Percentiles rank a stretch among this genome's conserved stretches.
These are phyloP conservation scores for Scutellaria minor DNA, from an alignment of 257 asterid genomes.

Conservation along the genomic window DNA sequence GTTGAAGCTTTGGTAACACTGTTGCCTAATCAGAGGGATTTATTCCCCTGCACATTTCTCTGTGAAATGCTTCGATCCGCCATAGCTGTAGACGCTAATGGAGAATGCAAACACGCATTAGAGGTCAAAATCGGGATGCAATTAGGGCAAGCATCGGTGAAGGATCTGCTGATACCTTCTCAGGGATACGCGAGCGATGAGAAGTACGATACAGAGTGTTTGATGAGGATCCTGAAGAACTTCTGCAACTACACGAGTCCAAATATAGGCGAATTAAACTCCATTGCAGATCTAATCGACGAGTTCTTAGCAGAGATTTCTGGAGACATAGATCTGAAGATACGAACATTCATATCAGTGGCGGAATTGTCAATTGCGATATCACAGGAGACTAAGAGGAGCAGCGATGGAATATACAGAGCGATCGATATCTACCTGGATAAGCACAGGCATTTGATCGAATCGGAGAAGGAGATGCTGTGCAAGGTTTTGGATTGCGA, in stretches of 20 bases:
- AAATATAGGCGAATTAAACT: conserved; percentile 38
- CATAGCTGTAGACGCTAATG: conserved; percentile 46
- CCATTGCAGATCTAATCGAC: conserved; percentile 63
- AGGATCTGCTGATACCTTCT: conserved; percentile 65
- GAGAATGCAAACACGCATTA: conserved; percentile 56
- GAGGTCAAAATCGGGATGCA: conserved; percentile 76
- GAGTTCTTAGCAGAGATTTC: conserved; percentile 73
- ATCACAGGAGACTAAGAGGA: conserved; percentile 43
- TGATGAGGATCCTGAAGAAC: conserved; percentile 66
- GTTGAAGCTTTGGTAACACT: conserved; percentile 63
- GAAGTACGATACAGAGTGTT: conserved; percentile 60
- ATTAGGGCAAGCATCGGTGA: conserved; percentile 51
- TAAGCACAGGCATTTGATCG: conserved; percentile 66
- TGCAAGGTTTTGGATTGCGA: conserved; percentile 64
- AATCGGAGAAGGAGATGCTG: conserved; percentile 61
- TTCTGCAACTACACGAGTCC: conserved; percentile 52
- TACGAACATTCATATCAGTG: conserved; percentile 34
- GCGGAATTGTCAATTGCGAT: conserved; percentile 54
- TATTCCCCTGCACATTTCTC: conserved; percentile 53
- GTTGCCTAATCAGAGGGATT: conserved; percentile 47
- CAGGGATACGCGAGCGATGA: conserved; percentile 65
- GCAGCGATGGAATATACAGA: conserved; percentile 63
- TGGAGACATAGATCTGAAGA: conserved; percentile 58
- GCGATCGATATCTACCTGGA: conserved; percentile 74
- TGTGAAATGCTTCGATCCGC: conserved; percentile 63